Conservation (phyloP, 2,329 filamentous ascomycete species). For the Ceratocystis lukuohia region DNA sequence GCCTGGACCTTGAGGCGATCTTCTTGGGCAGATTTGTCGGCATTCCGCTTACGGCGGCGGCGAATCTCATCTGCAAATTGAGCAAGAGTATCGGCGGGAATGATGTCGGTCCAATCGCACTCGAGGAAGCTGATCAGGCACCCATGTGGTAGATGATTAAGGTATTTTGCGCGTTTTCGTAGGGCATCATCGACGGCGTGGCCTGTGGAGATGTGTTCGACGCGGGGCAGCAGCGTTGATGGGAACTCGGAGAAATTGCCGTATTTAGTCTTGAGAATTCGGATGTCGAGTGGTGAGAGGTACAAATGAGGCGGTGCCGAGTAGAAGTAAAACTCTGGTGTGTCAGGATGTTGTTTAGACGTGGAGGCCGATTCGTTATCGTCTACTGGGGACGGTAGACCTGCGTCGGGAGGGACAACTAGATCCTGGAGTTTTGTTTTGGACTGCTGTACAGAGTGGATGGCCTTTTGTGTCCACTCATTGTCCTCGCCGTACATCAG, state of each 20-base stretch:
- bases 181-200: conserved; percentile 77
- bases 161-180: conserved; percentile 72
- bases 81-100: conserved; percentile 59
- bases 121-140: conserved; percentile 84
- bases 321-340: conserved; percentile 53
- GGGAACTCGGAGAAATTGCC: conserved; percentile 72
- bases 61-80: conserved; percentile 67
- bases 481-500: conserved; percentile 80
- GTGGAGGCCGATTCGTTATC: neutral
- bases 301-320: conserved; percentile 79
- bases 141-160: conserved; percentile 75
- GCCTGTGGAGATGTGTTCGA: conserved; percentile 79
- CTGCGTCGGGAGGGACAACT: conserved; percentile 3
- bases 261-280: conserved; percentile 81
- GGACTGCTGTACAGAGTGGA: conserved; percentile 56
- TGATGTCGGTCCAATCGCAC: conserved; percentile 89
- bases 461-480: conserved; percentile 82
- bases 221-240: conserved; percentile 68
- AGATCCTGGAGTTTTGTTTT: conserved; percentile 52
- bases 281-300: conserved; percentile 78
- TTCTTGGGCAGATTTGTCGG: conserved; percentile 72
- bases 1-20: conserved; percentile 74
- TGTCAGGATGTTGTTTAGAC: neutral
- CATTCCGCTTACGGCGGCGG: conserved; percentile 58
- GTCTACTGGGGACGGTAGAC: neutral